Percentiles rank a stretch among this genome's conserved stretches.
These are phyloP conservation scores for Begonia masoniana DNA, from an alignment of 306 rosid genomes.

Conservation along the genomic window DNA sequence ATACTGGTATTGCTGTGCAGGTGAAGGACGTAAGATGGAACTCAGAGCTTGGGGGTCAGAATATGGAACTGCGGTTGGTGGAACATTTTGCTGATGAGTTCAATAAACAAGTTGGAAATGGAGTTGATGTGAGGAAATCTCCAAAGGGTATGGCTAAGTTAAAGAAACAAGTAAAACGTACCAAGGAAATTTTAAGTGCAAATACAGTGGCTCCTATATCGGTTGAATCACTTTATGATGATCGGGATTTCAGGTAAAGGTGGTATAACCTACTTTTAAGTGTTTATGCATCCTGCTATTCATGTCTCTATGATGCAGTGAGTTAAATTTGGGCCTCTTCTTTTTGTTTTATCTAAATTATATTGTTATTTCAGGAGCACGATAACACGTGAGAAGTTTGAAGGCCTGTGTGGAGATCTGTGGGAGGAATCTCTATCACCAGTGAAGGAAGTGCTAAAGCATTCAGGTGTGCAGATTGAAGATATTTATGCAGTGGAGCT, in stretches of 20 bases:
- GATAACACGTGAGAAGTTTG: slow-evolving; percentile 87
- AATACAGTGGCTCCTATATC: slow-evolving; percentile 91
- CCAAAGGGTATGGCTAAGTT: slow-evolving; percentile 96
- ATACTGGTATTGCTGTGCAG: slow-evolving; percentile 25
- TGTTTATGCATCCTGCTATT: too few species aligned
- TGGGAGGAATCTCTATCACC: slow-evolving; percentile 87
- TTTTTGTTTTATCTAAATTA: slow-evolving; percentile 3
- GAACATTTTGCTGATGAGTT: slow-evolving; percentile 86
- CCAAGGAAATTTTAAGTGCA: slow-evolving; percentile 95
- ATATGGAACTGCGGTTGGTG: slow-evolving; percentile 73
- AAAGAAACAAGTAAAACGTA: slow-evolving; percentile 94
- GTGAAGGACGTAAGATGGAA: slow-evolving; percentile 96
- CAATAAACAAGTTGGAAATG: slow-evolving; percentile 76
- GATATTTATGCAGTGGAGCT: slow-evolving; percentile 84
- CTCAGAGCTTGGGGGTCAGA: slow-evolving; percentile 87
- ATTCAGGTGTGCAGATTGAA: slow-evolving; percentile 51
- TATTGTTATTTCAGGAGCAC: slow-evolving; percentile 51
- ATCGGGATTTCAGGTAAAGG: slow-evolving; percentile 71
- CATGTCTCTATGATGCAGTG: too few species aligned
- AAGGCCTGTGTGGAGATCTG: slow-evolving; percentile 80
- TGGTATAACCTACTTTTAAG: too few species aligned
- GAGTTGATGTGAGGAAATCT: slow-evolving; percentile 70
- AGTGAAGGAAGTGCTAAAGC: slow-evolving; percentile 57
- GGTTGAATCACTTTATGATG: slow-evolving; percentile 83
- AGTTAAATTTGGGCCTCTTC: not conserved